These are phyloP conservation scores for Warburgia ugandensis DNA, from an alignment of 164 flowering plant genomes.

Conservation along the genomic window DNA sequence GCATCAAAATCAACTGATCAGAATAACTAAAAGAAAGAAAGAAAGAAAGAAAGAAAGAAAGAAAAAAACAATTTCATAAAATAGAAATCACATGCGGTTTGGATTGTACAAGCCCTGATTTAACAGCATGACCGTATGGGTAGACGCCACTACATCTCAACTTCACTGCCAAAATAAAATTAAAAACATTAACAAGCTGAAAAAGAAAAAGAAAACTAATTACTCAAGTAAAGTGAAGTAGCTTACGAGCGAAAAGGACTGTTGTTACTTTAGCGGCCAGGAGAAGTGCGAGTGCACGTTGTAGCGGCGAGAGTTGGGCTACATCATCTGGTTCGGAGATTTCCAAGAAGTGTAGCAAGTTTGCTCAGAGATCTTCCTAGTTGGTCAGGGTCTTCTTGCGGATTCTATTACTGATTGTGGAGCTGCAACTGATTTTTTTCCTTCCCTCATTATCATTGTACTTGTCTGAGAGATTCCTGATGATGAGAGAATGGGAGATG, in stretches of 20 bases:
- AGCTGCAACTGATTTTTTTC: conserved; percentile 21
- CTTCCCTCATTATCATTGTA: conserved; percentile 7
- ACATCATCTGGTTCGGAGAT: conserved; percentile 46
- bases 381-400: conserved; percentile 32
- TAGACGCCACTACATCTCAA: conserved; percentile 69
- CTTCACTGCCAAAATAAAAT: conserved; percentile 45
- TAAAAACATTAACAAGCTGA: not conserved
- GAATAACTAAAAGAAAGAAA: not conserved
- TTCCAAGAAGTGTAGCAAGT: conserved; percentile 42
- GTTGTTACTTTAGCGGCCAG: conserved; percentile 57
- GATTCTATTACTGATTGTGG: conserved; percentile 64
- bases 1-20: not conserved
- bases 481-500: not conserved
- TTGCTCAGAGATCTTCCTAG: conserved; percentile 35
- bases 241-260: conserved; percentile 47
- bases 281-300: conserved; percentile 58
- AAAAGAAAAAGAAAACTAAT: not conserved
- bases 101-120: conserved; percentile 57
- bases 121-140: conserved; percentile 72
- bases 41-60: no score
- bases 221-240: not conserved
- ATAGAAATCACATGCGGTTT: conserved; percentile 1
- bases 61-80: not conserved
- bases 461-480: not conserved
- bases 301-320: conserved; percentile 54